phyloP scores from a whole-genome alignment of 1,139 yeast genomes.

The Protomyces lactucae-debilis region DNA sequence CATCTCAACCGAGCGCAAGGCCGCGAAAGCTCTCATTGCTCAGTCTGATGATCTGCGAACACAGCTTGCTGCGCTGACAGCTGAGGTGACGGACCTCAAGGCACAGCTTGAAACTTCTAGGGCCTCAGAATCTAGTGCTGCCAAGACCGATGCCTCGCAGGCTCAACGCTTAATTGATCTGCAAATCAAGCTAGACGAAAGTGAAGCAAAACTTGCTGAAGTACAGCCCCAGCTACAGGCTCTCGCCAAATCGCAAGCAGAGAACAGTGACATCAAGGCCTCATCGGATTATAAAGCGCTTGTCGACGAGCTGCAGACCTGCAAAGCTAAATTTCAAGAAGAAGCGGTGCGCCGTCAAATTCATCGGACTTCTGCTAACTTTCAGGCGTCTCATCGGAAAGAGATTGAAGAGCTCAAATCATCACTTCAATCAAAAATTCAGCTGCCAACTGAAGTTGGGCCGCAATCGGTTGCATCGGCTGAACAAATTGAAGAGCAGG shows the following conservation, averaged over 20 bases:
- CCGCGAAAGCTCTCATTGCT: constrained; percentile 17
- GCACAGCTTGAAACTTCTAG: constrained; percentile 8
- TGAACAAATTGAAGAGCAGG: too few species aligned
- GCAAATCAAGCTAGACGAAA: constrained; percentile 23
- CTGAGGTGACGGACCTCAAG: constrained; percentile 2
- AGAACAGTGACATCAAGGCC: background rate
- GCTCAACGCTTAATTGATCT: constrained; percentile 12
- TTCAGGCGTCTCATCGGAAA: too few species aligned
- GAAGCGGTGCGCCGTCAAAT: too few species aligned
- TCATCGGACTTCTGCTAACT: too few species aligned
- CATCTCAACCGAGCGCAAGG: constrained; percentile 23
- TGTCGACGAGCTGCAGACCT: background rate
- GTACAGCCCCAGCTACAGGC: constrained; percentile 38
- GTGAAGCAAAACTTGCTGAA: constrained; percentile 22
- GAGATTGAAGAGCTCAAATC: too few species aligned
- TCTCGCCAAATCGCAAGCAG: constrained; percentile 35
- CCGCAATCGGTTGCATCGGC: too few species aligned
- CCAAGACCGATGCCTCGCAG: background rate
- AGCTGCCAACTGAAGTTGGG: too few species aligned
- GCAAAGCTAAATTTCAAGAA: background rate
- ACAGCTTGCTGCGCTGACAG: constrained; percentile 1
- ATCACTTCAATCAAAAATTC: too few species aligned
- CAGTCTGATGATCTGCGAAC: background rate
- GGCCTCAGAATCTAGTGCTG: constrained; percentile 24
- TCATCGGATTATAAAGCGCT: background rate